Evolutionary conservation across 345 rosid genomes (phyloP).

Genomic region (Mallotus nudiflorus): DNA sequence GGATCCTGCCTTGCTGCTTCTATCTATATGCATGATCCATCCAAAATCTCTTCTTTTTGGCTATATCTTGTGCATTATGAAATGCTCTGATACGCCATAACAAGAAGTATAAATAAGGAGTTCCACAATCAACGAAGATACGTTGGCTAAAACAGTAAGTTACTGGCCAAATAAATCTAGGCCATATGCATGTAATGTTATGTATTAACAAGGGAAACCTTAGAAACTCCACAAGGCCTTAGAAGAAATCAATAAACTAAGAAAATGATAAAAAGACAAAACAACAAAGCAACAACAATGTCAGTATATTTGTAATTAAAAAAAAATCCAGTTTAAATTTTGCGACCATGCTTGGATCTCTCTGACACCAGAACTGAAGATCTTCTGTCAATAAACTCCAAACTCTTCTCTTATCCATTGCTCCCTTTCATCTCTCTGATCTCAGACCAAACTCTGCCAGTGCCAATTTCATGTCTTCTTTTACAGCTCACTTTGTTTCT

Average conservation of each 20-base stretch:
- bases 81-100: too few species aligned
- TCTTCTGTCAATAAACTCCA: conserved; percentile 40
- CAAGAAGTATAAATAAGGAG: too few species aligned
- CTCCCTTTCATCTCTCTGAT: conserved; percentile 34
- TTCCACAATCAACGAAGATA: conserved; percentile 3
- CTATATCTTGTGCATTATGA: background rate
- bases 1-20: too few species aligned
- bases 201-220: conserved; percentile 4
- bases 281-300: conserved; percentile 34
- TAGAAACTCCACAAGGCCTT: conserved; percentile 15
- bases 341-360: conserved; percentile 44
- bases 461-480: conserved; percentile 33
- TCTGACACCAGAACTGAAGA: conserved; percentile 47
- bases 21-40: too few species aligned
- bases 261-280: conserved; percentile 10
- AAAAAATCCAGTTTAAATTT: conserved; percentile 26
- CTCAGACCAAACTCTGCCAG: conserved; percentile 39
- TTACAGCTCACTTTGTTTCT: conserved; percentile 53
- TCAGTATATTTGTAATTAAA: conserved; percentile 34
- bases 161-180: conserved; percentile 22
- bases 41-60: background rate
- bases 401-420: conserved; percentile 33
- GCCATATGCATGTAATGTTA: too few species aligned
- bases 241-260: too few species aligned
- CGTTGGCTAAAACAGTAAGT: conserved; percentile 26